Base-by-base conservation (phyloP, 805 yeast species). In the Wickerhamiella slavikovae region DNA sequence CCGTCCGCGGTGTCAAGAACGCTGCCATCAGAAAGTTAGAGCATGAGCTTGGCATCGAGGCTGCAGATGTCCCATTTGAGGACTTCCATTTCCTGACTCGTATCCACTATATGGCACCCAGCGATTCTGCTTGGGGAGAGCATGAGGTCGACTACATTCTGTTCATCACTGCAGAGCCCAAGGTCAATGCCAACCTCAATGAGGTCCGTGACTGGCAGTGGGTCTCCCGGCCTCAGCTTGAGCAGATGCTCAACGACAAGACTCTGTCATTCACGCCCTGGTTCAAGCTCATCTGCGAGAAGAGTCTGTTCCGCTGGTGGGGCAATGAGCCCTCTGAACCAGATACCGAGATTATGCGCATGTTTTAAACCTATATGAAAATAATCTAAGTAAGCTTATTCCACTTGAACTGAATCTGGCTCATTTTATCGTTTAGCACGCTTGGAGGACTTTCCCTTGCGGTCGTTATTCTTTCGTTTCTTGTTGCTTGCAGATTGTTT, bases 101-200 rank as follows among this genome's bases (percentile, higher is more conserved):
- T 55, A 89, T 89, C 41, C 98, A 89, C 54, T 89, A 89, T 56
- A 75, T 72, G 62, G 82, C 95, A 5, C 68, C 74, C 3, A 60
- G 68, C 37, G 68, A 68, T 40, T 78, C 71, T 15, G 64, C 66
- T 31, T 85, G 96, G 96, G 96, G 96, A 26, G 98, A 85, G 50
- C 98, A 85, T 47, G 98, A 85, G 55, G 75, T 89, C 39, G 99
- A 89, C 54, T 89, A 89, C 53, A 89, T 89, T 40, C 62, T 89
- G 45, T 70, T 89, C 35, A 72, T 75, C 44, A 65, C 60, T 42
- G 57, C 82, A 14, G 49, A 57, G 30, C 63, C 72, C 12, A 49
- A 50, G 4, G 37, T 54, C 18, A 46, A 54, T 9, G 67, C 75
- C 24, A 73, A 74, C 41, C 65, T 71, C 17, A 89, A 83, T 48